A percentile compares a stretch with the other conserved stretches of the same genome.
Conservation (phyloP, 2,329 filamentous ascomycete species). For the Fusarium liriodendri region DNA sequence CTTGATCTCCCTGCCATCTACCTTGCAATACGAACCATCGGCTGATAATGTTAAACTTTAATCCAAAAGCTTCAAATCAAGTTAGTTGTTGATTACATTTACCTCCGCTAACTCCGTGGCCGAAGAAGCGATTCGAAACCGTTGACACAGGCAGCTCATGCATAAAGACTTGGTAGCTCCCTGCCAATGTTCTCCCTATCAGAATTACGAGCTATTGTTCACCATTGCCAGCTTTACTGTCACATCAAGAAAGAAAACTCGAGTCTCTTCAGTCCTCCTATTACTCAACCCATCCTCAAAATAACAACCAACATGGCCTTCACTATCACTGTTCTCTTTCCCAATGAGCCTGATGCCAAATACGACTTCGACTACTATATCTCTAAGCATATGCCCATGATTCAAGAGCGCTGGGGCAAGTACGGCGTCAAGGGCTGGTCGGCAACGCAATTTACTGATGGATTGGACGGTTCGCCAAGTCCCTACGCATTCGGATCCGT, state of each 20-base stretch:
- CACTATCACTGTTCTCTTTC: not conserved
- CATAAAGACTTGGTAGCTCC: not conserved
- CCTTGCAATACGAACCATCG: not conserved
- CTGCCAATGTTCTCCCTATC: not conserved
- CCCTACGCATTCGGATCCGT: not conserved
- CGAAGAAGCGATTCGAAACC: not conserved
- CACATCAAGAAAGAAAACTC: not conserved
- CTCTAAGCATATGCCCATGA: not conserved
- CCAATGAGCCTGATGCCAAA: not conserved
- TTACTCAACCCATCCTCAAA: not conserved
- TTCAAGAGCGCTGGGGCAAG: not conserved
- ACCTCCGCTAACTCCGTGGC: not conserved
- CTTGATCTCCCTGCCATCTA: not conserved
- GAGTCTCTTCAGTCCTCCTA: not conserved
- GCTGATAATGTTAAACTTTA: not conserved
- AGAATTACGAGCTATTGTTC: not conserved
- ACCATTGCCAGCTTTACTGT: not conserved
- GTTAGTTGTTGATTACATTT: not conserved
- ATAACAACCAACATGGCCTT: not conserved
- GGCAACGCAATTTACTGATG: not conserved
- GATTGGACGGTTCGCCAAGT: not conserved
- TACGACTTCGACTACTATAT: not conserved
- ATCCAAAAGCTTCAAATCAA: not conserved
- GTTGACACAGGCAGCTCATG: not conserved
- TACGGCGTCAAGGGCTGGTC: not conserved